phyloP scores from a whole-genome alignment of 495 filamentous ascomycete genomes.

The Neurospora tetrasperma region DNA sequence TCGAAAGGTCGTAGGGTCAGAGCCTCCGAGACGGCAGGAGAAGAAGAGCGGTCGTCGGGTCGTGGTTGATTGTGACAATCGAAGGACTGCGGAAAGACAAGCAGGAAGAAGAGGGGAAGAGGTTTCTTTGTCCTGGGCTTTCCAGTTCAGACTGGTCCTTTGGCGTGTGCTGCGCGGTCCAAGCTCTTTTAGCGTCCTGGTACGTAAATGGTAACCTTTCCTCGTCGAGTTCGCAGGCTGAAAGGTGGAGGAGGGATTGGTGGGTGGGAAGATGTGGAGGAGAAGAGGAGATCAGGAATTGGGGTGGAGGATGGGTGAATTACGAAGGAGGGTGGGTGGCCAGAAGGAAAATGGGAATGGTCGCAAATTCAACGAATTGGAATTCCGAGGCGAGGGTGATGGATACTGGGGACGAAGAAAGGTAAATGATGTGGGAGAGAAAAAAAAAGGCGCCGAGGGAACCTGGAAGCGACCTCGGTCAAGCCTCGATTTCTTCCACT shows the following conservation, averaged over 20 bases:
- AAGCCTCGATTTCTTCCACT: background rate
- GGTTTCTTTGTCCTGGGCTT: background rate
- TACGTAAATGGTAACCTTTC: background rate
- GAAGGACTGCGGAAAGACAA: conserved; percentile 1
- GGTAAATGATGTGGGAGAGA: background rate
- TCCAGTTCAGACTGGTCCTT: background rate
- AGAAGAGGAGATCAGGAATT: background rate
- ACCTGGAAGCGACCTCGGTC: background rate
- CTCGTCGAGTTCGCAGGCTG: background rate
- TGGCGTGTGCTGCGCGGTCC: background rate
- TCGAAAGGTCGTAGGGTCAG: conserved; percentile 2
- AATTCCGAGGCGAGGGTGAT: background rate
- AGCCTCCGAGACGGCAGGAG: background rate
- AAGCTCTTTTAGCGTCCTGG: background rate
- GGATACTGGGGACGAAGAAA: background rate
- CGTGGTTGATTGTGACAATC: conserved; percentile 6
- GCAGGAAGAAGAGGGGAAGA: background rate
- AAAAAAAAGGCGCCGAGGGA: background rate
- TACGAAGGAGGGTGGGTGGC: background rate
- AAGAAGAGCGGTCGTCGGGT: background rate
- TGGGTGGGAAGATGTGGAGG: background rate
- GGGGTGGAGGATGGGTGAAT: background rate
- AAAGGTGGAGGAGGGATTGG: background rate
- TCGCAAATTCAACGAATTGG: background rate
- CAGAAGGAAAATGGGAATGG: background rate